Base-by-base conservation (phyloP, 768 basidiomycete species). In the Filobasidium floriforme region DNA sequence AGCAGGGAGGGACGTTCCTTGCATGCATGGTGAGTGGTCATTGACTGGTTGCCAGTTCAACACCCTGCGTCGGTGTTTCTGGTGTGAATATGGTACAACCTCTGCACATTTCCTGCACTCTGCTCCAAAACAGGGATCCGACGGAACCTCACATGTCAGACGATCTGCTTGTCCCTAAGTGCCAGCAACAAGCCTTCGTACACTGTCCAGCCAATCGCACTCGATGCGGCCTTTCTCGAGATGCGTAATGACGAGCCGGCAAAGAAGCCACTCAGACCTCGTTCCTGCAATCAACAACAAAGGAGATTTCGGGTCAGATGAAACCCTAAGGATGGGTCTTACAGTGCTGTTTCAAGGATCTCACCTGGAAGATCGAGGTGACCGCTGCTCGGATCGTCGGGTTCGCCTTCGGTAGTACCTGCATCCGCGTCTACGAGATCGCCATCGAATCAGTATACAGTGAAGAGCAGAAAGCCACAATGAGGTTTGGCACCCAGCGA, bases 171-270 rank as follows among this genome's bases (percentile, higher is more conserved):
- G 54, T 78, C 76, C 43, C 77, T 57, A 32, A 75, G 51, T 26
- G 75, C 73, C 41, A 78, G 57, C 69, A 78, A 67, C 32, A 76
- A 51, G 14, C 68, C 76, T 69, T 94, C 92, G 69, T 92, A 96
- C 0, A 92, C 88, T 1, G 85, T 88, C 92, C 92, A 96, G 1
- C 87, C 90, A 67, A 96, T 89, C 0, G 87, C 87, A n/a, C 90
- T 90, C 71, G 89, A 89, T 15, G 89, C 78, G 7, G 93, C 86
- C 76, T 97, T 97, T 44, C 91, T 84, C 3, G 87, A 87, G 73
- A 93, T 82, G 12, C 92, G 85, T 37, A 97, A 81, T 2, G 88
- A 86, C 19, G 86, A 84, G 1, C 92, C 92, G 66, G 92, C 91
- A 72, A 94, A 90, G 77, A 91, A 92, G 0, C 92, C 92, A 7